A percentile compares a stretch with the other conserved stretches of the same genome.
Evolutionary conservation across 495 filamentous ascomycete genomes (phyloP).

Genomic region (Penicillium manginii): DNA sequence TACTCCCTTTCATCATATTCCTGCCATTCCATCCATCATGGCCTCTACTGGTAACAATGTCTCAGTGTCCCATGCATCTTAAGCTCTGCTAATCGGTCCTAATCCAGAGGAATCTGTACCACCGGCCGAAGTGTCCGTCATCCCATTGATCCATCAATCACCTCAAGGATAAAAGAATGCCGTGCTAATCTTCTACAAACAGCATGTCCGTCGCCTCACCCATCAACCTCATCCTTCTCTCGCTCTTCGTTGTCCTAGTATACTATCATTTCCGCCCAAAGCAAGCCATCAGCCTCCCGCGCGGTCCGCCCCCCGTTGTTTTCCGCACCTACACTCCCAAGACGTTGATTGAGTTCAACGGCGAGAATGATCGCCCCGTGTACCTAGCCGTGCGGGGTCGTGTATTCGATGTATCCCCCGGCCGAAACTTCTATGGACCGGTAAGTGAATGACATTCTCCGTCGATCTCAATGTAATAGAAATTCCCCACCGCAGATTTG

Average conservation of each 20-base stretch:
- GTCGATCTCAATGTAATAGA: neutral
- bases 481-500: neutral
- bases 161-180: constrained; percentile 1
- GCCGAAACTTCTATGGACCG: constrained; percentile 90
- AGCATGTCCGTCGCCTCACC: constrained; percentile 71
- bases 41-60: constrained; percentile 8
- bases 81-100: constrained; percentile 9
- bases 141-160: neutral
- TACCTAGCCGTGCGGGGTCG: constrained; percentile 83
- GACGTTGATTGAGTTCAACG: constrained; percentile 86
- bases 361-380: constrained; percentile 70
- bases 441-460: constrained; percentile 31
- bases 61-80: neutral
- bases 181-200: constrained; percentile 10
- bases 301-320: constrained; percentile 72
- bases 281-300: constrained; percentile 62
- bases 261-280: constrained; percentile 70
- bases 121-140: constrained; percentile 31
- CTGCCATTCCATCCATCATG: constrained; percentile 11
- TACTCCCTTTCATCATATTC: neutral
- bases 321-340: constrained; percentile 91
- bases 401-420: constrained; percentile 85
- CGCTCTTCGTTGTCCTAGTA: constrained; percentile 67
- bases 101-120: constrained; percentile 19
- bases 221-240: constrained; percentile 76